Percentiles rank a stretch among this genome's conserved stretches.
These are phyloP conservation scores for Ceratobasidium sp. DNA, from an alignment of 1,284 basidiomycete species.

Conservation along the genomic window DNA sequence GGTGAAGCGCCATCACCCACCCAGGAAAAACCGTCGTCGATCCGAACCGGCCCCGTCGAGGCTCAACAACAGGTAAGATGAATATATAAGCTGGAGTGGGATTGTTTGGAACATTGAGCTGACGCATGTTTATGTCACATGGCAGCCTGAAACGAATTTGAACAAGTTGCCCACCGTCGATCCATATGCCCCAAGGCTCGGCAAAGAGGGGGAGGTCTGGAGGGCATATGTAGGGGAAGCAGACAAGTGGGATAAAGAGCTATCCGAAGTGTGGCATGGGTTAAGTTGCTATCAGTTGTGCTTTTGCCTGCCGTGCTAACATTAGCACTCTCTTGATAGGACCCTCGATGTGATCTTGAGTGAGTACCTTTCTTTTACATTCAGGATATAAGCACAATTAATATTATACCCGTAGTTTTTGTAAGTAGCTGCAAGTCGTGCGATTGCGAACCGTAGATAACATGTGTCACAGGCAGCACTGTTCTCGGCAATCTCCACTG, in stretches of 20 bases:
- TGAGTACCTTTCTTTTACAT: not conserved
- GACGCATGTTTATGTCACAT: too few relatives aligned
- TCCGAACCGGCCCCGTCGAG: too few relatives aligned
- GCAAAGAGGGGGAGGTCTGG: constrained; percentile 4
- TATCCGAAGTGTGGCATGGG: constrained; percentile 17
- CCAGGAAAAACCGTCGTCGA: too few relatives aligned
- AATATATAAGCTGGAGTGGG: too few relatives aligned
- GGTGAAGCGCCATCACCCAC: too few relatives aligned
- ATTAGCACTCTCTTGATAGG: not conserved
- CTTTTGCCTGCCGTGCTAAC: not conserved
- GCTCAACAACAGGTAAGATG: too few relatives aligned
- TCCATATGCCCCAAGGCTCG: too few relatives aligned
- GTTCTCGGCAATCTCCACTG: constrained; percentile 10
- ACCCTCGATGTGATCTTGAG: constrained; percentile 21
- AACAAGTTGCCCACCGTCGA: too few relatives aligned
- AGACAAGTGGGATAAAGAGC: constrained; percentile 24
- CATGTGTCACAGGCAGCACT: not conserved
- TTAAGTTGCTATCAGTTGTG: not conserved
- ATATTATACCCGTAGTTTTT: not conserved
- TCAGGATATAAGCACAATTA: not conserved
- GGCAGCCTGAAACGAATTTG: too few relatives aligned
- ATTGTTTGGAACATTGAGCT: too few relatives aligned
- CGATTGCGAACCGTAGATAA: not conserved
- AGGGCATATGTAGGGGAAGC: constrained; percentile 32
- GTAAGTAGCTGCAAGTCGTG: not conserved